Base-by-base conservation (phyloP, 345 rosid genomes). In the Citrus unshiu region DNA sequence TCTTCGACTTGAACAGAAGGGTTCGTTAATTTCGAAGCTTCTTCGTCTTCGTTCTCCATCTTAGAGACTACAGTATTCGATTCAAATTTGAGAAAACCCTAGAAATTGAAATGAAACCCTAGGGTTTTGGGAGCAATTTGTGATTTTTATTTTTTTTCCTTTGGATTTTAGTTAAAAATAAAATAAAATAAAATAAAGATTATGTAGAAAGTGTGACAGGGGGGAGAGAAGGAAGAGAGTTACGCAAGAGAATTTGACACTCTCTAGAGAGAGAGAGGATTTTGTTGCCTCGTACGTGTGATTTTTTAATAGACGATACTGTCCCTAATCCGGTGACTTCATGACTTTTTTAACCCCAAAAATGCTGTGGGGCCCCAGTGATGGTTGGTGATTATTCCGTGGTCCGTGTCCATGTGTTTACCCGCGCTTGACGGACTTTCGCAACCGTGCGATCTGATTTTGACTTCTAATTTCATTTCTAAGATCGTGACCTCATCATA, bases 41-140 rank as follows among this genome's bases (percentile, higher is more conserved):
- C 90, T 24, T 89, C 89, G 63, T 88, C 95, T 75, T 84, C 93
- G 75, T 83, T 49, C 59, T 89, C 90, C 95, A 91, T 91, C 46
- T 34, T 35, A 68, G 22, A 46, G 59, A 46, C 51, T 46, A 46
- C 18, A 12, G 7, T 54, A 60, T 37, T 68, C 16, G n/a, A n/a
- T 35, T 30, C 46, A 32, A 29, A 74, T 77, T 24, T 46, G 61
- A 75, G 77, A 68, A 80, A 86, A 82, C 82, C 81, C 81, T 64
- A 73, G 74, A 49, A 27, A 69, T 82, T 83, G 80, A 32, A 69
- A 80, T 81, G 80, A 81, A 80, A 74, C 68, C 72, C 81, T 73
- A 81, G 82, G 82, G 79, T 86, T 80, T 83, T 83, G 74, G 49
- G 51, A 74, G 64, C 64, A 43, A 40, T 72, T 77, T 29, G 22